Base-by-base conservation (phyloP, 768 basidiomycete genomes). In the Lactarius vividus region DNA sequence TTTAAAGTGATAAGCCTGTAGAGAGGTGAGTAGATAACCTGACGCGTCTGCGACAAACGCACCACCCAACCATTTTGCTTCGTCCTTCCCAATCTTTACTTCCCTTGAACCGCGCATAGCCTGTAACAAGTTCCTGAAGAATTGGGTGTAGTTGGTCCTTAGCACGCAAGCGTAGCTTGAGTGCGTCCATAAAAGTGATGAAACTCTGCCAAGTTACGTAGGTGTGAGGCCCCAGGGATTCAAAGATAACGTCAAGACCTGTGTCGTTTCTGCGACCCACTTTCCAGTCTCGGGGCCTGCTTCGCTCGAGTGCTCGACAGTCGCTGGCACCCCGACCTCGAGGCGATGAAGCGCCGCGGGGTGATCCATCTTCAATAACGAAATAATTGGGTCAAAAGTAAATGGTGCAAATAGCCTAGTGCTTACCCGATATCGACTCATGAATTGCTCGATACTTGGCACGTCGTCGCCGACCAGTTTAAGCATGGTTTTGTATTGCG, bases 171-270 rank as follows among this genome's bases (percentile, higher is more conserved):
- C 90, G 87, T 58, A 98, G 81, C 73, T 95, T 96, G 31, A 98
- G 82, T 1, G 95, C 96, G 71, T 99, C 97, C 93, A 98, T 97
- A 70, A 98, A 96, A 0, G 96, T 98, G 70, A 99, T 98, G 69
- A 98, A 99, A 75, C 88, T 91, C 94, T 98, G 71, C 1, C 64
- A 55, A 20, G 33, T 20, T n/a, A 28, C 53, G 52, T 62, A n/a
- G 54, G 46, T 52, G 20, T n/a, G 44, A 9, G n/a, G 10, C 11
- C n/a, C 28, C 35, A 62, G 53, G 61, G 18, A 62, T 16, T 15
- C 46, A 46, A 15, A 6, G 28, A 20, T 0, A 20, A 26, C 20
- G 20, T 66, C 79, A 62, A 53, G n/a, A 92, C 96, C 84, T 96
- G 93, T 0, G 96, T 98, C 6, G 96, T 98, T 76, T 98, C 94